Conservation (phyloP, 192 early-diverging fungal genomes). For the Rhizophagus clarus region DNA sequence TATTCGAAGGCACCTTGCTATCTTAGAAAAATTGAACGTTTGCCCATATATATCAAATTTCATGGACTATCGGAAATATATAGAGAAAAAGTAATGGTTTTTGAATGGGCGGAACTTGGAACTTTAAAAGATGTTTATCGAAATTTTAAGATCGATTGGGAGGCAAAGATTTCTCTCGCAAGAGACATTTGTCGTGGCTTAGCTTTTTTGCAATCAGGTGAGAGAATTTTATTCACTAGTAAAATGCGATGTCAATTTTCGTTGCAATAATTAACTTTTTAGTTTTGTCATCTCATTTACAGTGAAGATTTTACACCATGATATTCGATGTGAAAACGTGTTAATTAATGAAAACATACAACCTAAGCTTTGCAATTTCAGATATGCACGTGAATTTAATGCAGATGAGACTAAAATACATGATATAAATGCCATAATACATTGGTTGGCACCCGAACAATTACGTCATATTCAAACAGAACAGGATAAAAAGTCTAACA, state of each 20-base stretch:
- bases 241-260: neutral
- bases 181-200: conserved; percentile 21
- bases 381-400: too few relatives aligned
- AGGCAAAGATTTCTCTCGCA: conserved; percentile 5
- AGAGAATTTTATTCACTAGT: neutral
- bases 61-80: conserved; percentile 4
- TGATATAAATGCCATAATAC: too few relatives aligned
- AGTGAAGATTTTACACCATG: conserved; percentile 22
- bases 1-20: neutral
- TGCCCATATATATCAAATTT: conserved; percentile 21
- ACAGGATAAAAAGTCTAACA: neutral
- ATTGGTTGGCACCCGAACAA: too few relatives aligned
- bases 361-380: neutral
- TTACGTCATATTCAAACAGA: too few relatives aligned
- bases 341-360: neutral
- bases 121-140: conserved; percentile 16
- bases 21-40: conserved; percentile 2
- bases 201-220: conserved; percentile 11
- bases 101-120: conserved; percentile 26
- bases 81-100: conserved; percentile 11
- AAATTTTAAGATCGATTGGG: neutral
- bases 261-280: neutral
- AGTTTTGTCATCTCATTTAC: neutral
- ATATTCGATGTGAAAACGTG: conserved; percentile 29
- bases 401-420: too few relatives aligned